Evolutionary conservation across 192 early-diverging fungal species (phyloP).

Genomic region (Backusella australiensis): DNA sequence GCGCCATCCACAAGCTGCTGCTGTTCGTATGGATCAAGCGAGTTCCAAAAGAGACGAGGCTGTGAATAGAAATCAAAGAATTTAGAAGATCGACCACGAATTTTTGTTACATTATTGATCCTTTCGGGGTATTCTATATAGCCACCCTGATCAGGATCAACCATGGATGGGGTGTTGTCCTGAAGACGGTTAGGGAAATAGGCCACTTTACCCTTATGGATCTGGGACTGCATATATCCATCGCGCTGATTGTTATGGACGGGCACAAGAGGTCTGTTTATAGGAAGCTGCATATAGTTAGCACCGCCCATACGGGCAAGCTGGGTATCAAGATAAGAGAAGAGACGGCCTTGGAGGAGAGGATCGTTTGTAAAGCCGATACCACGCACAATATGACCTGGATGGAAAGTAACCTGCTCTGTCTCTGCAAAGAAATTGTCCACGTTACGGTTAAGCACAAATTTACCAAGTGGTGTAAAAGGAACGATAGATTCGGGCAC

Average conservation of each 20-base stretch:
- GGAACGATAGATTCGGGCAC: conserved; percentile 42
- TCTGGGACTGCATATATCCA: conserved; percentile 31
- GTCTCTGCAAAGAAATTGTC: conserved; percentile 50
- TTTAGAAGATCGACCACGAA: conserved; percentile 11
- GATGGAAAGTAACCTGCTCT: conserved; percentile 45
- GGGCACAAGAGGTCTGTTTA: conserved; percentile 40
- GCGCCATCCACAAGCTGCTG: conserved; percentile 36
- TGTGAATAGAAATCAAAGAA: conserved; percentile 30
- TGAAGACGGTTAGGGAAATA: conserved; percentile 29
- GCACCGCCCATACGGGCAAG: conserved; percentile 35
- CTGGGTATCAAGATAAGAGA: conserved; percentile 48
- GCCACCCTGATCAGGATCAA: conserved; percentile 15
- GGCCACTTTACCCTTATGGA: conserved; percentile 31
- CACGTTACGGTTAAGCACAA: conserved; percentile 41
- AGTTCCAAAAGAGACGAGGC: conserved; percentile 38
- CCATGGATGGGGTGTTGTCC: conserved; percentile 13
- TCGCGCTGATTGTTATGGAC: conserved; percentile 48
- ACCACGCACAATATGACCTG: conserved; percentile 41
- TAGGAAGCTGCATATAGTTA: conserved; percentile 47
- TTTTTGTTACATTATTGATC: conserved; percentile 14
- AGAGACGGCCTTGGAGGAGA: conserved; percentile 46
- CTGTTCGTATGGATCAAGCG: conserved; percentile 21
- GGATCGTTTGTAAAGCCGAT: conserved; percentile 43
- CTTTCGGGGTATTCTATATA: conserved; percentile 28
- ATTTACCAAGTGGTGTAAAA: conserved; percentile 38